Evolutionary conservation across 371 early-diverging fungal genomes (phyloP), one percentile per base, ranked within the genome.

Genomic region (Mortierella sp.): DNA sequence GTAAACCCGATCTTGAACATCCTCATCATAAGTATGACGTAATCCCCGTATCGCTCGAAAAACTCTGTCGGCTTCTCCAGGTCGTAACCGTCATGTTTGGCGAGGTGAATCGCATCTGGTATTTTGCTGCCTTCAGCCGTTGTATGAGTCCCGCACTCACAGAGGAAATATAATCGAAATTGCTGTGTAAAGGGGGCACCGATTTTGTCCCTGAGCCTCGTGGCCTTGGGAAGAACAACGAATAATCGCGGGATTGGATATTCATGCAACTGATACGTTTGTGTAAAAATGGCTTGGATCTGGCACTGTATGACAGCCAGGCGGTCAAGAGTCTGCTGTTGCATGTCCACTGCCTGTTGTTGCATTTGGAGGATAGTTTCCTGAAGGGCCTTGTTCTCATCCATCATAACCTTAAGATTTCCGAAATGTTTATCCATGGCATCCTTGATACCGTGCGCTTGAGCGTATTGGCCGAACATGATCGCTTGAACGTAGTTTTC

Each of bases 61-160:
- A n/a, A n/a, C n/a, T n/a, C n/a, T n/a, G n/a, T n/a, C n/a, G n/a
- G n/a, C n/a, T n/a, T n/a, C n/a, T n/a, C n/a, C n/a, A n/a, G n/a
- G n/a, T n/a, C n/a, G n/a, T n/a, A n/a, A n/a, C n/a, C n/a, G n/a
- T n/a, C n/a, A n/a, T n/a, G n/a, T n/a, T n/a, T n/a, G n/a, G n/a
- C n/a, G n/a, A n/a, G n/a, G n/a, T n/a, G n/a, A n/a, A n/a, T n/a
- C n/a, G n/a, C n/a, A n/a, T n/a, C n/a, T n/a, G n/a, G 31, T 4
- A 7, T 23, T 11, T n/a, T 43, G 31, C 6, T 24, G 5, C 37
- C 37, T 3, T 28, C 6, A 3, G 15, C 2, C 21, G 12, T 62
- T 0, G 56, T 64, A 34, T 64, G 64, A 1, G 2, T 12, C 0
- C 56, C 56, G 24, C 64, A 64, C 17, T 64, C 64, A 14, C 64